Evolutionary conservation across 1,139 yeast species (phyloP), one percentile per base, ranked within the genome.

Genomic region (Candida mesenterica): DNA sequence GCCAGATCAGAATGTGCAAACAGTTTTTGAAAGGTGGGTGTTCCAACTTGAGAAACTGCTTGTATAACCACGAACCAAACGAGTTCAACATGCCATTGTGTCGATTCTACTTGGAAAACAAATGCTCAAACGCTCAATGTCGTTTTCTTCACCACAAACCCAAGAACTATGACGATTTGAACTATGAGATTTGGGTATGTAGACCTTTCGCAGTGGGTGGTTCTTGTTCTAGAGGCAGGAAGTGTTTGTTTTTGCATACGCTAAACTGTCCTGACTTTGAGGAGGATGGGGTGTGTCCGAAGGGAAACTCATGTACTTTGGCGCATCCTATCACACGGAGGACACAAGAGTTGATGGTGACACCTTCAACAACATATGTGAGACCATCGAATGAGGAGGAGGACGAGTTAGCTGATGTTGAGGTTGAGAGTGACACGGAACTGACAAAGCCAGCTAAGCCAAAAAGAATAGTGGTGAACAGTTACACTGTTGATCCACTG

Each of bases 221-320:
- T 1, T 82, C 75, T 60, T 85, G 95, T 56, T 73, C 64, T 19
- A 55, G 75, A 25, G 95, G 95, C 0, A 53, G 58, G 15, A 48
- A 53, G 25, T 85, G 95, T 54, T 67, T 72, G 4, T 69, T 75
- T 38, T 57, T 73, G 28, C 95, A 85, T 55, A 60, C 64, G 8
- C 72, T 66, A 47, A 77, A 75, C 39, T 85, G 95, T 55, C 94
- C 95, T 0, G 92, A 84, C 50, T 77, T 70, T 46, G 82, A 77
- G 44, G 79, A 77, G 42, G 62, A 65, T 15, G 84, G 84, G 10
- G 51, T 48, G 15, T 85, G 95, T 56, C 65, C 75, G 1, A 57
- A 75, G 39, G 74, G 75, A 1, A 57, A 50, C 16, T 52, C 59
- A 14, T 82, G 89, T 49, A 55, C 61, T 16, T 57, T 82, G 30